Conservation (phyloP, 1,139 yeast genomes). For the Suhomyces guaymorum region DNA sequence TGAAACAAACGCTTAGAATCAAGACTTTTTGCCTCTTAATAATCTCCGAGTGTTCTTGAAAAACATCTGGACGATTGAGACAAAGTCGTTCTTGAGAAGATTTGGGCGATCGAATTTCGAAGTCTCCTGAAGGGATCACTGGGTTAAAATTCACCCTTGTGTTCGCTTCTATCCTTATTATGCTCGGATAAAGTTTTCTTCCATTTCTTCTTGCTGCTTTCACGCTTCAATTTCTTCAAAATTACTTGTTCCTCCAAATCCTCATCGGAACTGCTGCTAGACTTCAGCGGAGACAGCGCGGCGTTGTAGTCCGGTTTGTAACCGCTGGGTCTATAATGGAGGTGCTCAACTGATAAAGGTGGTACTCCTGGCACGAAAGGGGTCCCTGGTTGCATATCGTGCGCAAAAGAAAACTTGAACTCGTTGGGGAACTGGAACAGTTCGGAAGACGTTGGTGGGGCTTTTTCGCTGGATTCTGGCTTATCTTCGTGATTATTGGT, state of each 20-base stretch:
- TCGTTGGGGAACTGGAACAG: conserved; percentile 32
- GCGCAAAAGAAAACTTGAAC: conserved; percentile 38
- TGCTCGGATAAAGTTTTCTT: conserved; percentile 7
- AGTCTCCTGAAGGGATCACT: too few relatives aligned
- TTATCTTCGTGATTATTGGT: conserved; percentile 12
- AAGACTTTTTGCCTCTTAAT: too few relatives aligned
- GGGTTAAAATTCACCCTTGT: too few relatives aligned
- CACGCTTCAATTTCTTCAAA: conserved; percentile 10
- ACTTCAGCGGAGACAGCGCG: conserved; percentile 11
- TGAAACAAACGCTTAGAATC: too few relatives aligned
- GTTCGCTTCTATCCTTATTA: not conserved
- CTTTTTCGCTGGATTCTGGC: conserved; percentile 2
- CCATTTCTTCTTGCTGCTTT: conserved; percentile 12
- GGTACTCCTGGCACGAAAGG: conserved; percentile 50
- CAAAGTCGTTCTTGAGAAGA: too few relatives aligned
- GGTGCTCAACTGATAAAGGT: conserved; percentile 40
- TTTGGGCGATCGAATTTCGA: too few relatives aligned
- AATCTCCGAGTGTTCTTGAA: too few relatives aligned
- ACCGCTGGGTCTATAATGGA: conserved; percentile 2
- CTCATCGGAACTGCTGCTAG: conserved; percentile 11
- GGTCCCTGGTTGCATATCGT: conserved; percentile 32
- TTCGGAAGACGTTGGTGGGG: conserved; percentile 7
- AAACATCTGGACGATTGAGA: too few relatives aligned
- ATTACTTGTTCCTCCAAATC: conserved; percentile 9
- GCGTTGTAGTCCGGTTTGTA: conserved; percentile 3